Percentiles rank a stretch among this genome's conserved stretches.
These are phyloP conservation scores for Dictyostelium brefeldianum DNA, from an alignment of 78 protist species.

Conservation along the genomic window DNA sequence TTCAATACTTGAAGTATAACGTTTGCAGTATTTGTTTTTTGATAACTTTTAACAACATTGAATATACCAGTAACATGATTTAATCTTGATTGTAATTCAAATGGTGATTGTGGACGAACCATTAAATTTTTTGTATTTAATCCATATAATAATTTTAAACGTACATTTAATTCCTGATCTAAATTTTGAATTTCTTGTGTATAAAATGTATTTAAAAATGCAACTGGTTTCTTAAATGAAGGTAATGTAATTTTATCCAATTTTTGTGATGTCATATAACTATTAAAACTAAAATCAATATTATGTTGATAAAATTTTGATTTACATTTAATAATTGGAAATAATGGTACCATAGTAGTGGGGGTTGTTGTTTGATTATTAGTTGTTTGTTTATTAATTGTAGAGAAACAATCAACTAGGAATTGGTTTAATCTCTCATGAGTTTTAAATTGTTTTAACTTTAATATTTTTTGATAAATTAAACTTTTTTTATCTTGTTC, in stretches of 20 bases:
- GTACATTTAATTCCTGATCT: not conserved
- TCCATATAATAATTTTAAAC: not conserved
- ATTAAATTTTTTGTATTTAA: not conserved
- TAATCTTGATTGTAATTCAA: not conserved
- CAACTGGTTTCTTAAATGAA: conserved; percentile 7
- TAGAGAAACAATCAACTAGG: no score
- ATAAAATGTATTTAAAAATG: conserved; percentile 6
- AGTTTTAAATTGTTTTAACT: no score
- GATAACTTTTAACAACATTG: conserved; percentile 43
- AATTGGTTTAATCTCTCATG: no score
- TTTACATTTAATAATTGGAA: not conserved
- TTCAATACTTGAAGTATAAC: conserved; percentile 35
- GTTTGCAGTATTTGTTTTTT: conserved; percentile 46
- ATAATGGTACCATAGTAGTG: not conserved
- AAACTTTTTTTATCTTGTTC: no score
- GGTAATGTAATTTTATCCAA: not conserved
- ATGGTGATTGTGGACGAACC: not conserved
- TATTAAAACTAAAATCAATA: conserved; percentile 20
- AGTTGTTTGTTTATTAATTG: no score
- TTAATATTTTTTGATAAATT: no score
- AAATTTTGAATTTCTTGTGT: conserved; percentile 2
- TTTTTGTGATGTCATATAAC: conserved; percentile 28
- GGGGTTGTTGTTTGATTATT: no score
- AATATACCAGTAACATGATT: conserved; percentile 17
- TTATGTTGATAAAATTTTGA: not conserved